phyloP scores from a whole-genome alignment of 2,329 filamentous ascomycete species.

The Sclerotinia minor region DNA sequence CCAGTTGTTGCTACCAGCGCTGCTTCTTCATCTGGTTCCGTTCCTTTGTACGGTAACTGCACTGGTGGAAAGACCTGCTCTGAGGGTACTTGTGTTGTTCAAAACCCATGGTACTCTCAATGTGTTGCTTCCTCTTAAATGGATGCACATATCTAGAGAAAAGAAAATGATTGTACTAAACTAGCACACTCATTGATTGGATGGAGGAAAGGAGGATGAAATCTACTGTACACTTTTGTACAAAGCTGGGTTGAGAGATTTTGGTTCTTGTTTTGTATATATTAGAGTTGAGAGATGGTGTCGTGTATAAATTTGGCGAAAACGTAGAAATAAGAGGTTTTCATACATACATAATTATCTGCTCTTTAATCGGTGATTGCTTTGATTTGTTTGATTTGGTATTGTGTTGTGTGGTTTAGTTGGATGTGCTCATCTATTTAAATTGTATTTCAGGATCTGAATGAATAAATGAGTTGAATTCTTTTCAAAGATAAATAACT shows the following conservation, averaged over 20 bases:
- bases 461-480: no score
- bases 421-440: no score
- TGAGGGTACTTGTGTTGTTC: slow-evolving; percentile 3
- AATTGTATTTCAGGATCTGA: no score
- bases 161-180: no score
- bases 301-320: not conserved
- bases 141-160: not conserved
- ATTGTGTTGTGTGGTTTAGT: no score
- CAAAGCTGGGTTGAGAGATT: not conserved
- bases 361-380: no score
- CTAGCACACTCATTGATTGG: no score
- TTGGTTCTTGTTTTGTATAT: slow-evolving; percentile 4
- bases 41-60: slow-evolving; percentile 10
- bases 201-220: not conserved
- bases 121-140: slow-evolving; percentile 11
- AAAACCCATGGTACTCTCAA: not conserved
- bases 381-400: no score
- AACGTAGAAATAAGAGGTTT: no score
- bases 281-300: not conserved
- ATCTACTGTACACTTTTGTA: not conserved
- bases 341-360: no score
- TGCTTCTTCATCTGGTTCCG: slow-evolving; percentile 7
- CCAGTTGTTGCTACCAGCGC: not conserved
- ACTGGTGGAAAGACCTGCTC: slow-evolving; percentile 11
- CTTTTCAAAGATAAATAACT: no score